A percentile compares a stretch with the other conserved stretches of the same genome.
Evolutionary conservation across 805 yeast species (phyloP).

Genomic region (Saturnispora zaruensis): DNA sequence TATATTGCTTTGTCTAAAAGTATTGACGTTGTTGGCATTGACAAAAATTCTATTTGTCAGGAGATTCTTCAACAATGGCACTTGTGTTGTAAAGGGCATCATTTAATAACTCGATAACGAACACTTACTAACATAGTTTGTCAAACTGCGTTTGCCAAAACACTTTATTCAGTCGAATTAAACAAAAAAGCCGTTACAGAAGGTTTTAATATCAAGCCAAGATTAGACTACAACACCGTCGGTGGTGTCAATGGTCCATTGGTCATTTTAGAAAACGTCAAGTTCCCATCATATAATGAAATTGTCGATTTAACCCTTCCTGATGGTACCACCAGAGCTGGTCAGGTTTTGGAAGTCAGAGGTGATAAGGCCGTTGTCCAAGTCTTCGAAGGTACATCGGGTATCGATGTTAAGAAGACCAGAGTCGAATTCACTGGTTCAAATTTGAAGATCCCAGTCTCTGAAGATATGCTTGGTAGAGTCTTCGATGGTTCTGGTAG

Average conservation of each 20-base stretch:
- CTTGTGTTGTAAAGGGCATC: background rate
- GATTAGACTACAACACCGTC: conserved; percentile 90
- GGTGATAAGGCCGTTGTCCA: conserved; percentile 97
- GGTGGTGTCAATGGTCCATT: conserved; percentile 98
- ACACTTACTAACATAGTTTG: conserved; percentile 1
- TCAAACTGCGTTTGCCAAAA: conserved; percentile 27
- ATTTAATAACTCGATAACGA: background rate
- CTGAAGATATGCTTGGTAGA: conserved; percentile 96
- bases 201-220: conserved; percentile 86
- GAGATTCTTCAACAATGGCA: background rate
- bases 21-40: background rate
- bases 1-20: too few species aligned
- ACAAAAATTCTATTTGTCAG: background rate
- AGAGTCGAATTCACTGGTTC: conserved; percentile 96
- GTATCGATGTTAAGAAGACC: conserved; percentile 97
- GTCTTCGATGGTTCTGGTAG: conserved; percentile 98
- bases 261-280: conserved; percentile 80
- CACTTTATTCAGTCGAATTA: conserved; percentile 50
- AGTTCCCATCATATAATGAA: conserved; percentile 87
- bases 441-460: conserved; percentile 84
- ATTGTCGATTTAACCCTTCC: conserved; percentile 95
- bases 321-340: conserved; percentile 90
- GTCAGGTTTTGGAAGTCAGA: conserved; percentile 96
- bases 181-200: conserved; percentile 89
- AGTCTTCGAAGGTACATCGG: conserved; percentile 98